Base-by-base conservation (phyloP, 2,329 filamentous ascomycete species). In the Penicillium sp. region DNA sequence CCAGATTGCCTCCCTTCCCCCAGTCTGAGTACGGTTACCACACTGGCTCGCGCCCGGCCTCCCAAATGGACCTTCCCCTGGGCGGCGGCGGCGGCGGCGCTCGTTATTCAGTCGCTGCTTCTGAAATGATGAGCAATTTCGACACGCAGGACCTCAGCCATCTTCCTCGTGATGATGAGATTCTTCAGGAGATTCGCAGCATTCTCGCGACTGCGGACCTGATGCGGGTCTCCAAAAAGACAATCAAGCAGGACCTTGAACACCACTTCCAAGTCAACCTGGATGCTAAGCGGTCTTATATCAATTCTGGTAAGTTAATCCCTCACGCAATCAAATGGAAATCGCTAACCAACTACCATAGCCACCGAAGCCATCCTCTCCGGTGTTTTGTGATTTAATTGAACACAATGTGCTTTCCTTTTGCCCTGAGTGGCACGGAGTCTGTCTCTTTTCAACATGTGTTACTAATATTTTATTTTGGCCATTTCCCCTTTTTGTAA, bases 221-320 rank as follows among this genome's bases (percentile, higher is more conserved):
- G 69, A 99, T 99, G 94, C 92, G 86, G 4, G 91, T 99, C 42
- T 99, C 94, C 62, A 99, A 99, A 86, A 99, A 99, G 85, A 91
- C 90, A 66, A 90, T 99, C 76, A 97, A 97, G 83, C 78, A 85
- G 64, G 94, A 99, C 79, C 79, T 99, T 54, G 94, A 99, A 81
- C 86, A 86, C 68, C 85, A 92, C 59, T 99, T 99, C 69, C 90
- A 90, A 58, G 87, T 96, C 59, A 85, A 87, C 55, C 83, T 99
- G 55, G 92, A 97, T 71, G 81, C 86, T 50, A 95, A 91, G 83
- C 88, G 92, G 75, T 86, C 90, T 54, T 99, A 97, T 75, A 97
- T 99, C 71, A 92, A 92, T 74, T 92, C 87, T 78, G 90, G 90
- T 93, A 86, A 77, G 88, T 84, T 60, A 21, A 46, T 49, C 57